Evolutionary conservation across 352 stramenopile species (phyloP).

Genomic region (Blastocystis sp.): DNA sequence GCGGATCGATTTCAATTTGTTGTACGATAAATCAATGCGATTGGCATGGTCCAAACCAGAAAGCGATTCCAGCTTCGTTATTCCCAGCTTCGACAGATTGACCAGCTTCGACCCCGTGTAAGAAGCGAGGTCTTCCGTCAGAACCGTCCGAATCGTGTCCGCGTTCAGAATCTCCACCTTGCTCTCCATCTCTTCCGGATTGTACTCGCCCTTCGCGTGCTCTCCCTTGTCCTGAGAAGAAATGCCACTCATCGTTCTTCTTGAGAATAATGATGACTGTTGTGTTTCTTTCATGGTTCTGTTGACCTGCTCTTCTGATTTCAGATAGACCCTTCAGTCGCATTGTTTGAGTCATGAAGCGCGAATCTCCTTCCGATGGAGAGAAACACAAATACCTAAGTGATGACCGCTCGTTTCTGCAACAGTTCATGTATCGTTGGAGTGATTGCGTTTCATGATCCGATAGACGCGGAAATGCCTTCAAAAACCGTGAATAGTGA

Average conservation of each 20-base stretch:
- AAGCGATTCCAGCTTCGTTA: conserved; percentile 16
- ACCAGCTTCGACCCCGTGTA: conserved; percentile 59
- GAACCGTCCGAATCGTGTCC: neutral
- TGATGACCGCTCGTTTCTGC: neutral
- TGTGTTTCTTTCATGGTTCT: neutral
- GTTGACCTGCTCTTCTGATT: no score
- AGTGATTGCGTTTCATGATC: neutral
- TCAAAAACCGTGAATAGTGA: neutral
- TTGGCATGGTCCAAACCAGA: conserved; percentile 33
- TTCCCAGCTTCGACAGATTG: conserved; percentile 46
- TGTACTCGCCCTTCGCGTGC: neutral
- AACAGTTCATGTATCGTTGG: neutral
- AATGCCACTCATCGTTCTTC: neutral
- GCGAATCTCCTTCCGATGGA: neutral
- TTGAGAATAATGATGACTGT: neutral
- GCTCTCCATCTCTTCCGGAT: conserved; percentile 52
- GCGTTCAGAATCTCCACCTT: conserved; percentile 20
- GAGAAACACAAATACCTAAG: neutral
- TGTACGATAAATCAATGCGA: conserved; percentile 53
- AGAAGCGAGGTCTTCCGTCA: conserved; percentile 25
- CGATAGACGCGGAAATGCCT: neutral
- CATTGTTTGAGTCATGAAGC: neutral
- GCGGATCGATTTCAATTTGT: conserved; percentile 57
- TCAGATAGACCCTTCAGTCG: no score
- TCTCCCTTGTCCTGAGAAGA: neutral